Base-by-base conservation (phyloP, 495 filamentous ascomycete genomes). In the Penicillium cinerascens region DNA sequence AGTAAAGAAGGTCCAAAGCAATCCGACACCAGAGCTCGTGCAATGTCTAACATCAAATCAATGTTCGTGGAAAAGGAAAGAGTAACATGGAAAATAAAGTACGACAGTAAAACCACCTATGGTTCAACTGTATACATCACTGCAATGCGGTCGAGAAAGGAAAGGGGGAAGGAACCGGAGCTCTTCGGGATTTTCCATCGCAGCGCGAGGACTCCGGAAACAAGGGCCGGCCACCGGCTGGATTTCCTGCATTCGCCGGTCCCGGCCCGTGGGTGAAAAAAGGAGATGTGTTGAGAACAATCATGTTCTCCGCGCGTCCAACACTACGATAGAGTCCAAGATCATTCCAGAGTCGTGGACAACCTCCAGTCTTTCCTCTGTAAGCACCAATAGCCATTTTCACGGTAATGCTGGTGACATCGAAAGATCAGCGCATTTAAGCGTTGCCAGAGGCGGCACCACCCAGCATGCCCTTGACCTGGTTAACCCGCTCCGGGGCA, bases 391-490 rank as follows among this genome's bases (percentile, higher is more conserved):
- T 23, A 10, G 51, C 46, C 26, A 41, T 26, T 47, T 49, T 38
- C 22, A 23, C 2, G 29, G 8, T 21, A 47, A 35, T 35, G 36
- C 25, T 18, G 18, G 27, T 29, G 51, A 6, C 20, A 16, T 35
- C 15, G 18, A 48, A 44, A 33, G n/a, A 16, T 23, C 21, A 45
- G 38, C 37, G 38, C 20, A 45, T 54, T 64, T 69, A 73, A 27
- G 68, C 65, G 39, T 66, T 74, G 45, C 69, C 70, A 41, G 70
- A 47, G 29, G 68, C 61, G 17, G 63, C 68, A 49, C 73, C 71
- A 39, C 75, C 75, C 21, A 78, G 70, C 59, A 72, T 64, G 54
- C 66, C 67, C 58, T 73, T 76, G 40, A 78, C 60, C 21, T 58
- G 64, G 47, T 67, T 67, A 49, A 75, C 64, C 13, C 65, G 65